Conservation (phyloP, 768 basidiomycete genomes). For the Cystoderma amianthinum region DNA sequence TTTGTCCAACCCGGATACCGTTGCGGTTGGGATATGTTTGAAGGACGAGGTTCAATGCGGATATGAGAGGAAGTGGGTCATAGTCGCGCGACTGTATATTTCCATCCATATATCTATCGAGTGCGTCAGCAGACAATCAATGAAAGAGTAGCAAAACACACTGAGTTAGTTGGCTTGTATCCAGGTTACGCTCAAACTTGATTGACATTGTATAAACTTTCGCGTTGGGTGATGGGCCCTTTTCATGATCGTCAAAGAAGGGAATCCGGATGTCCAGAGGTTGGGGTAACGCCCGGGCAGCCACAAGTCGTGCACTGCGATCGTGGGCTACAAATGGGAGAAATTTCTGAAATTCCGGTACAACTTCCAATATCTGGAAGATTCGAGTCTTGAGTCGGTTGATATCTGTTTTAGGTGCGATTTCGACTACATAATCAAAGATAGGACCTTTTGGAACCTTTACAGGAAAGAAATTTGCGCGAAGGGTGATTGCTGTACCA, state of each 20-base stretch:
- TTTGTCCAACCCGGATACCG: slow-evolving; percentile 48
- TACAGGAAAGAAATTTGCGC: slow-evolving; percentile 61
- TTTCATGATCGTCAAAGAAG: slow-evolving; percentile 35
- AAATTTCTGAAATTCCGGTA: slow-evolving; percentile 24
- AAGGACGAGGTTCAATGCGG: slow-evolving; percentile 53
- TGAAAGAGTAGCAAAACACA: slow-evolving; percentile 12
- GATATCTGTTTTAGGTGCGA: slow-evolving; percentile 38
- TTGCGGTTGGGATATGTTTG: slow-evolving; percentile 37
- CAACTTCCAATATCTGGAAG: slow-evolving; percentile 46
- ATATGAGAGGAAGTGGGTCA: slow-evolving; percentile 43
- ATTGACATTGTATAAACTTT: slow-evolving; percentile 36
- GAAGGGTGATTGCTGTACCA: slow-evolving; percentile 39
- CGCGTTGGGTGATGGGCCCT: slow-evolving; percentile 23
- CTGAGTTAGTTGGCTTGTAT: slow-evolving; percentile 23
- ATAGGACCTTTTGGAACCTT: slow-evolving; percentile 36
- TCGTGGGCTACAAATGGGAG: slow-evolving; percentile 47
- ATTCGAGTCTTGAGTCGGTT: slow-evolving; percentile 41
- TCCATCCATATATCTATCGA: slow-evolving; percentile 48
- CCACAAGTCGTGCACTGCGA: slow-evolving; percentile 35
- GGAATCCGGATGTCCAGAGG: slow-evolving; percentile 32
- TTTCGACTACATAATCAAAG: slow-evolving; percentile 51
- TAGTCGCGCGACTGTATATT: slow-evolving; percentile 31
- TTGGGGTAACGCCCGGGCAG: slow-evolving; percentile 36
- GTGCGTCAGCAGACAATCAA: background rate
- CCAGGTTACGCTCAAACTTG: slow-evolving; percentile 31